These are phyloP conservation scores for Teratosphaeria gauchensis DNA, from an alignment of 2,329 filamentous ascomycete species.

Conservation along the genomic window DNA sequence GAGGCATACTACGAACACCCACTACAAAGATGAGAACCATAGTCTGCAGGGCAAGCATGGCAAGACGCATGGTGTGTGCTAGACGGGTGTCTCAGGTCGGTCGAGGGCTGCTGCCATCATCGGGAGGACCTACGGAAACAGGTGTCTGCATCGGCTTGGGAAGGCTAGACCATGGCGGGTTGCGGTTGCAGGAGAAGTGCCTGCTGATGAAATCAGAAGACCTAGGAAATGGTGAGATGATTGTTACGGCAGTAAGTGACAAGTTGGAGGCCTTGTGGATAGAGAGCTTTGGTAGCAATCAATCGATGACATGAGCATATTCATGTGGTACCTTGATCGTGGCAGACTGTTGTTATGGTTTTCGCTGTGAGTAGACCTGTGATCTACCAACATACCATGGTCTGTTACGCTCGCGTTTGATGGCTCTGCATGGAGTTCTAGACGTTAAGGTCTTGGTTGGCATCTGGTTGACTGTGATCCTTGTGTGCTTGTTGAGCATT, in stretches of 20 bases:
- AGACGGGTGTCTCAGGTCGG: conserved; percentile 16
- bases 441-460: too few species aligned
- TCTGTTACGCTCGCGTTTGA: too few species aligned
- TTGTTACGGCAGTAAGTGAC: not conserved
- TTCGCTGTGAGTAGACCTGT: too few species aligned
- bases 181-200: not conserved
- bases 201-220: not conserved
- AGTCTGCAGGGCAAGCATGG: conserved; percentile 81
- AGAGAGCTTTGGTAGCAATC: not conserved
- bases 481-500: too few species aligned
- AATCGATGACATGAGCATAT: not conserved
- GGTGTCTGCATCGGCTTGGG: not conserved
- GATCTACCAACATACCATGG: too few species aligned
- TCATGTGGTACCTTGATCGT: not conserved
- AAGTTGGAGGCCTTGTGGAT: not conserved
- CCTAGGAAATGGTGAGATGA: not conserved
- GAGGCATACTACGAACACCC: conserved; percentile 26
- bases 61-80: conserved; percentile 85
- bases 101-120: not conserved
- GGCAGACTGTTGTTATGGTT: too few species aligned
- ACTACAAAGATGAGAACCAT: conserved; percentile 66
- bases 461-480: too few species aligned
- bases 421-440: too few species aligned
- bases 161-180: not conserved
- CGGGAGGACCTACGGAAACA: not conserved